Evolutionary conservation across 2,329 filamentous ascomycete genomes (phyloP).

Genomic region (Fusarium buharicum): DNA sequence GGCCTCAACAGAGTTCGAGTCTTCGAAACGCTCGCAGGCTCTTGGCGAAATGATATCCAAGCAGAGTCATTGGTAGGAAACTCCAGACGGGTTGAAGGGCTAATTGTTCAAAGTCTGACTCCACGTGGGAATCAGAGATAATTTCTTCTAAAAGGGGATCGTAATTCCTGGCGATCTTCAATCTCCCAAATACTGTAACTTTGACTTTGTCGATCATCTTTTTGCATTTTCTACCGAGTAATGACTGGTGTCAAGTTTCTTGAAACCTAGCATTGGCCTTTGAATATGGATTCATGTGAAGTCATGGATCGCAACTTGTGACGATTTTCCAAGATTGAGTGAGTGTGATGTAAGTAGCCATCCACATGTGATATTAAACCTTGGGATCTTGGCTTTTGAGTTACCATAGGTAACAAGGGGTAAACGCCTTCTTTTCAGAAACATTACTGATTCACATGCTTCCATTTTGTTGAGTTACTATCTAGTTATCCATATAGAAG

Average conservation of each 20-base stretch:
- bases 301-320: background rate
- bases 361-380: background rate
- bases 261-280: background rate
- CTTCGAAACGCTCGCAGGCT: conserved; percentile 12
- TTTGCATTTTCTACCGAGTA: background rate
- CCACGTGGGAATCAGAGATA: conserved; percentile 7
- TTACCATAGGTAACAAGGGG: conserved; percentile 29
- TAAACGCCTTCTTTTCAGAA: conserved; percentile 1
- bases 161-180: background rate
- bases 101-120: conserved; percentile 3
- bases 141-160: background rate
- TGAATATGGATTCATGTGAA: background rate
- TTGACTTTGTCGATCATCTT: background rate
- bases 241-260: background rate
- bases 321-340: background rate
- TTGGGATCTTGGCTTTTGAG: conserved; percentile 19
- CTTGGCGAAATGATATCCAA: conserved; percentile 32
- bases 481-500: background rate
- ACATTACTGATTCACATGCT: conserved; percentile 25
- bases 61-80: conserved; percentile 32
- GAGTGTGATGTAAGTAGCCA: background rate
- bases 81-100: conserved; percentile 7
- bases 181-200: background rate
- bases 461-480: conserved; percentile 1
- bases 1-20: conserved; percentile 26